Percentiles rank a stretch among this genome's conserved stretches.
These are phyloP conservation scores for Fusarium sp. DNA, from an alignment of 2,329 filamentous ascomycete species.

Conservation along the genomic window DNA sequence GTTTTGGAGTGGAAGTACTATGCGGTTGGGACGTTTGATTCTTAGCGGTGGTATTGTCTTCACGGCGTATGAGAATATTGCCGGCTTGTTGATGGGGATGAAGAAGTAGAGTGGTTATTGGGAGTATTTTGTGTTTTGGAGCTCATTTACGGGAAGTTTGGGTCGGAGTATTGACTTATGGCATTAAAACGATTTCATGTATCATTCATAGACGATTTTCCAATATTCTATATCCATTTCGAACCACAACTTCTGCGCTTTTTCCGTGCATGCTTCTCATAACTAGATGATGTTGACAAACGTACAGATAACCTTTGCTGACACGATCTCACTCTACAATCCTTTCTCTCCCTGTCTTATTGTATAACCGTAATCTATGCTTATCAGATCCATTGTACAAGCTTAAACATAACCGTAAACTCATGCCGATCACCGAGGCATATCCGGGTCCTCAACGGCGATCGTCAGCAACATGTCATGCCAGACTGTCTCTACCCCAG, in stretches of 20 bases:
- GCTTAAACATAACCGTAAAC: not conserved
- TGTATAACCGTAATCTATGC: not conserved
- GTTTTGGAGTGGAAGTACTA: slow-evolving; percentile 73
- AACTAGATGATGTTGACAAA: no score
- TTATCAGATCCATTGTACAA: not conserved
- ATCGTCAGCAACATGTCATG: not conserved
- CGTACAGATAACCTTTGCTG: no score
- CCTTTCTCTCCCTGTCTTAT: not conserved
- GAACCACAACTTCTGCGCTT: fast-evolving
- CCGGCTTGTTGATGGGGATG: slow-evolving; percentile 30
- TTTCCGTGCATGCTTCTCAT: no score
- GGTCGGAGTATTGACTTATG: not conserved
- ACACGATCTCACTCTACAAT: not conserved
- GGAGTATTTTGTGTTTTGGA: not conserved
- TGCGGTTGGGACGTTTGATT: slow-evolving; percentile 70
- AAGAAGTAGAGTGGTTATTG: not conserved
- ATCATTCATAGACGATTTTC: not conserved
- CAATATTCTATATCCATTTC: not conserved
- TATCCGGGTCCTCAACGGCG: not conserved
- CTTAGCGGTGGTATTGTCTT: slow-evolving; percentile 74
- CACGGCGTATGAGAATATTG: slow-evolving; percentile 67
- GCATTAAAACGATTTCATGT: not conserved
- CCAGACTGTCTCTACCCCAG: not conserved
- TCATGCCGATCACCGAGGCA: not conserved
- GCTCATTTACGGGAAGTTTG: not conserved